Conservation (phyloP, 1,284 basidiomycete genomes). For the Moesziomyces antarcticus region DNA sequence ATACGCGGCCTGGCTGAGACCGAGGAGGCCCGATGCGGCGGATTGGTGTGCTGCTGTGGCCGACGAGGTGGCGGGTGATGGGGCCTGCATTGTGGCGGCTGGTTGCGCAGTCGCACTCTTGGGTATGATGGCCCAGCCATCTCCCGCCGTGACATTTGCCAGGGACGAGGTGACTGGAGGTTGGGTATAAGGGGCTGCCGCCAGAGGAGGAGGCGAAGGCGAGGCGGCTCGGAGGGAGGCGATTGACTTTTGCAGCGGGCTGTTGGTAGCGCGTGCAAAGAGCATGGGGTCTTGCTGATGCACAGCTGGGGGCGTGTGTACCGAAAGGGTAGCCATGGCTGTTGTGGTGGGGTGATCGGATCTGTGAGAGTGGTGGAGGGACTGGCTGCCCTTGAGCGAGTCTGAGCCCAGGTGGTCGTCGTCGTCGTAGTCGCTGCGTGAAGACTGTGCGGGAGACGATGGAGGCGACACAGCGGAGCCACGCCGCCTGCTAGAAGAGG, state of each 20-base stretch:
- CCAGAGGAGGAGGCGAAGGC: slow-evolving; percentile 22
- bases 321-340: slow-evolving; percentile 44
- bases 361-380: slow-evolving; percentile 3
- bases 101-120: slow-evolving; percentile 13
- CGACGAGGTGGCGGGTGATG: background rate
- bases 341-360: slow-evolving; percentile 35
- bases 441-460: slow-evolving; percentile 19
- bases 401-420: slow-evolving; percentile 7
- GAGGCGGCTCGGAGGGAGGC: slow-evolving; percentile 13
- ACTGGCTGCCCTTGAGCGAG: slow-evolving; percentile 9
- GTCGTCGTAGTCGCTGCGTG: slow-evolving; percentile 5
- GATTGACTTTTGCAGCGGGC: slow-evolving; percentile 22
- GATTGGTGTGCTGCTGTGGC: slow-evolving; percentile 16
- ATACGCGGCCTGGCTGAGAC: slow-evolving; percentile 25
- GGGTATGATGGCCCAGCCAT: slow-evolving; percentile 42
- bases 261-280: slow-evolving; percentile 22
- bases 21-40: slow-evolving; percentile 4
- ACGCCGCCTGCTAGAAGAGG: slow-evolving; percentile 6
- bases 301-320: slow-evolving; percentile 30
- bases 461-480: slow-evolving; percentile 20
- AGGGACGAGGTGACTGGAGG: slow-evolving; percentile 28
- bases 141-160: slow-evolving; percentile 29
- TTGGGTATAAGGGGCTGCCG: slow-evolving; percentile 32
- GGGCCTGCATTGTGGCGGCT: background rate
- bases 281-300: slow-evolving; percentile 41